Evolutionary conservation across 2,329 filamentous ascomycete genomes (phyloP), one percentile per base, ranked within the genome.

Genomic region (Bretziella fagacearum): DNA sequence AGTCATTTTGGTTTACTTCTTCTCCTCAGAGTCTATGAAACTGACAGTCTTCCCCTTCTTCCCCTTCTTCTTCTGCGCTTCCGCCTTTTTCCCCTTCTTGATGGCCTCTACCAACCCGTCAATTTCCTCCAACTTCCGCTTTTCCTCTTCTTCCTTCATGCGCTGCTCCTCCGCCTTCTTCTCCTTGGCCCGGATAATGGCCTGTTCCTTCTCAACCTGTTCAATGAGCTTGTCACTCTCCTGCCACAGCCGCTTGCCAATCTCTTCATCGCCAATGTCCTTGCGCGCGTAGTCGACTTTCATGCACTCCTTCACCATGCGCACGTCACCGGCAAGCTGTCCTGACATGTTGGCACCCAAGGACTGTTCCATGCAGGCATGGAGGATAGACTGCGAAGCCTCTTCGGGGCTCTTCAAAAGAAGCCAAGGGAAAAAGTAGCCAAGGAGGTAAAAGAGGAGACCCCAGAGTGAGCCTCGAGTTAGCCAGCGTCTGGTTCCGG

Each of bases 241-340:
- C 58, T 93, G 76, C 89, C 89, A 98, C 13, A 98, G 66, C 59
- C 79, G 75, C 70, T 93, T 86, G 50, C 85, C 86, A 25, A 83
- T 64, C 17, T 72, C 73, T 53, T 93, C 86, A 57, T 93, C 82
- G 53, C 72, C 71, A 37, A 95, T 70, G 56, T 95, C 87, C 22
- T 65, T 68, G 46, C 84, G 70, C 22, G 79, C 71, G 60, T 77
- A 81, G 52, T 81, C 74, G 15, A 87, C 70, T 57, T 84, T 74
- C 54, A 74, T 77, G 59, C 89, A 96, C 62, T 96, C 93, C 63
- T 95, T 96, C 59, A 98, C 70, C 42, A 93, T 59, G 57, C 72
- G 79, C 0, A 80, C 83, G 4, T 44, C 35, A 6, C 83, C 83
- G 1, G 62, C 57, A 1, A 71, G 75, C 27, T 78, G 70, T 3